Evolutionary conservation across 495 filamentous ascomycete species (phyloP), one percentile per base, ranked within the genome.

Genomic region (Ramalina peruviana): DNA sequence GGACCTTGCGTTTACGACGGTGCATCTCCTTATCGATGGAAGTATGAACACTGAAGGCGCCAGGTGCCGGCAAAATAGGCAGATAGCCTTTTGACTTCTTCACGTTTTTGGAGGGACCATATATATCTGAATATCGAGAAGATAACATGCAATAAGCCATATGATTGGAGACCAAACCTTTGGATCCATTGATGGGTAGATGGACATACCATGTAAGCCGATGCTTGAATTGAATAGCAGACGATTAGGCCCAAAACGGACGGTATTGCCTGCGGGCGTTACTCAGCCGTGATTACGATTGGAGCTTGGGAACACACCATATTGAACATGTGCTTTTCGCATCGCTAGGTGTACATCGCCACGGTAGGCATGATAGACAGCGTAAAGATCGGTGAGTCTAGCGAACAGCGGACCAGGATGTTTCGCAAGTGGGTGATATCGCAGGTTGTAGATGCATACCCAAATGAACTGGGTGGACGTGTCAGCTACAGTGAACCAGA

Each of bases 321-420:
- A 80, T 60, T 65, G 68, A 59, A 76, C 61, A 53, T 82, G 78
- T 51, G 73, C 60, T 13, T 71, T 62, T 64, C 67, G 72, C 51
- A 79, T 75, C 44, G 78, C 69, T 23, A 82, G 56, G 26, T 59
- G 58, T n/a, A 53, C 45, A 36, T 60, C 52, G 25, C 61, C 61
- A 16, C 30, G 42, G 41, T 40, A 49, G 17, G 44, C 45, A 43
- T 61, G 53, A 39, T 46, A 60, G 27, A 50, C 47, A 16, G 25
- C 43, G 42, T 61, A 60, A 16, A 40, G 25, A 27, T 54, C 51
- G 27, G 58, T 59, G 25, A 63, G 40, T 39, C 73, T 76, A 49
- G 73, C 75, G 3, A 81, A 60, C 30, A 75, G 63, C 0, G 80
- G 81, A 0, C 81, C 81, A 3, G 81, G 81, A 51, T 82, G 84